phyloP scores from a whole-genome alignment of 2,329 filamentous ascomycete species.

The Botrytis tulipae region DNA sequence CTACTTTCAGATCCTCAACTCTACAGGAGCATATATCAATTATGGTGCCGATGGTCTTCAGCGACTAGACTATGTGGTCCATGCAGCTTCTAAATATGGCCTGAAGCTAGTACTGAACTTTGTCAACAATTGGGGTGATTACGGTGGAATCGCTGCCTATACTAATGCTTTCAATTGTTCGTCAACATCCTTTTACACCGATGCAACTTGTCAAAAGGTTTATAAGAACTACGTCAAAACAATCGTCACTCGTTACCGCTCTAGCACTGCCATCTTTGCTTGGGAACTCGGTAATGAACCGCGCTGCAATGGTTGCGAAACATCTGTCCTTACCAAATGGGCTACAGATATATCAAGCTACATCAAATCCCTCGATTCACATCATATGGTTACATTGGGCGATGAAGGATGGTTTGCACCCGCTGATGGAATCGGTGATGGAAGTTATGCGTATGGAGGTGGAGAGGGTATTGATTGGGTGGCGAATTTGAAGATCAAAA shows the following conservation, averaged over 20 bases:
- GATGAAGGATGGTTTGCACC: constrained; percentile 59
- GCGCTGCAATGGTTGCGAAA: constrained; percentile 58
- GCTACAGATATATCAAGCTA: constrained; percentile 55
- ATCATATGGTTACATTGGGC: constrained; percentile 62
- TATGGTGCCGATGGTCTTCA: constrained; percentile 60
- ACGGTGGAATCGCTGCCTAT: constrained; percentile 61
- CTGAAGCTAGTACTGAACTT: constrained; percentile 64
- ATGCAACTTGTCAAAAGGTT: constrained; percentile 50
- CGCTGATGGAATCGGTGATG: constrained; percentile 40
- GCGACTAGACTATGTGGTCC: constrained; percentile 63
- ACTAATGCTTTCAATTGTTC: constrained; percentile 53
- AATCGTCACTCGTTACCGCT: constrained; percentile 58
- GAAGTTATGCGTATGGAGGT: constrained; percentile 46
- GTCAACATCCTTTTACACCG: constrained; percentile 56
- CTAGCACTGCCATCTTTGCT: constrained; percentile 59
- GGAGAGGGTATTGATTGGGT: constrained; percentile 50
- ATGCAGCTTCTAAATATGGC: constrained; percentile 55
- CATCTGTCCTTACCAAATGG: constrained; percentile 59
- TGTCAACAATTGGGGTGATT: constrained; percentile 68
- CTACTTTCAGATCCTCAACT: constrained; percentile 46
- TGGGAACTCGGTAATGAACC: constrained; percentile 70
- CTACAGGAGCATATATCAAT: constrained; percentile 57
- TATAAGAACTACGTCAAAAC: constrained; percentile 59
- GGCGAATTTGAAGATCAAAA: constrained; percentile 47
- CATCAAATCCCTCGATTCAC: constrained; percentile 60